phyloP scores from a whole-genome alignment of 805 yeast genomes.

The Hagleromyces aurorensis region DNA sequence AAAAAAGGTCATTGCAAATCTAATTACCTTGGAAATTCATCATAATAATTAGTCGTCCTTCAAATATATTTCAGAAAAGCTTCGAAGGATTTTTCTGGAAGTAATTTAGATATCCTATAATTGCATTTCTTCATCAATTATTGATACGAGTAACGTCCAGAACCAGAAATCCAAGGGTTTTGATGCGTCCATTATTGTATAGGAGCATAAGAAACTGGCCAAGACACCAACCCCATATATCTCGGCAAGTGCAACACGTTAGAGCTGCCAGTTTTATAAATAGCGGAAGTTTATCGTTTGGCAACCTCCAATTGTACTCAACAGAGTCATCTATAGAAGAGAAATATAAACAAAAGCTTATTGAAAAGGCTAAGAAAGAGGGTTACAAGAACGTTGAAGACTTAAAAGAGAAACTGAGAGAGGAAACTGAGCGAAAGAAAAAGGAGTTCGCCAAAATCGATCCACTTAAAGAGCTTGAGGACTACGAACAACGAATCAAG shows the following conservation, averaged over 20 bases:
- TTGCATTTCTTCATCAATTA: background rate
- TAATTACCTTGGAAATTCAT: too few relatives aligned
- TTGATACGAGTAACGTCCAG: background rate
- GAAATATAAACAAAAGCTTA: conserved; percentile 32
- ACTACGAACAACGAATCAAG: conserved; percentile 35
- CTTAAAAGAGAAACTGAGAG: conserved; percentile 53
- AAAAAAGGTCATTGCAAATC: too few relatives aligned
- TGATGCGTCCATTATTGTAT: background rate
- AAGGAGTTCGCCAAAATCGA: conserved; percentile 54
- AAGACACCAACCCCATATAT: background rate
- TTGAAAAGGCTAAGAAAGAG: conserved; percentile 31
- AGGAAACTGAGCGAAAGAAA: conserved; percentile 48
- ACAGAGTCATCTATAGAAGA: conserved; percentile 21
- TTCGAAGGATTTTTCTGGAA: too few relatives aligned
- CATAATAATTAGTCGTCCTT: too few relatives aligned
- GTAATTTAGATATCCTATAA: too few relatives aligned
- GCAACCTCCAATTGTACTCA: conserved; percentile 8
- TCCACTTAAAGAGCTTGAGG: conserved; percentile 62
- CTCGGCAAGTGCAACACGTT: background rate
- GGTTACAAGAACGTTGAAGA: conserved; percentile 41
- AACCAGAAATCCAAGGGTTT: background rate
- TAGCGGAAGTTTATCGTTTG: conserved; percentile 1
- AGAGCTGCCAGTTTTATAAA: background rate
- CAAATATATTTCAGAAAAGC: too few relatives aligned
- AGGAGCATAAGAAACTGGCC: too few relatives aligned